phyloP scores from a whole-genome alignment of 169 alveolate species.

The Cryptosporidium viatorum region DNA sequence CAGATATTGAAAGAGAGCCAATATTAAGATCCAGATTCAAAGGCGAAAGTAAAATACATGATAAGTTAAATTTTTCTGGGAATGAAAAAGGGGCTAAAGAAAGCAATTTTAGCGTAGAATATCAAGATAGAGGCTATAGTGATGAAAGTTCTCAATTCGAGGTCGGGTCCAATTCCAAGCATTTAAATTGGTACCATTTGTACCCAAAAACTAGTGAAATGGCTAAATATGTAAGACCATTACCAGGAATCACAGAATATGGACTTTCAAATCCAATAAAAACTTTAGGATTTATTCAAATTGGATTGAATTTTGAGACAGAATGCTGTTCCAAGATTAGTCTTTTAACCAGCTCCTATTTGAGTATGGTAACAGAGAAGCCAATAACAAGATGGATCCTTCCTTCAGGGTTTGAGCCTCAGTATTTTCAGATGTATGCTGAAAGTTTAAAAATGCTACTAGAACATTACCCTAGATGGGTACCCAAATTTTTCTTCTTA shows the following conservation, averaged over 20 bases:
- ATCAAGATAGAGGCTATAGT: background rate
- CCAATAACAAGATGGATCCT: constrained; percentile 58
- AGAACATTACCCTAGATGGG: constrained; percentile 73
- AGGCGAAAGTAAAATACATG: background rate
- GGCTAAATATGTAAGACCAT: constrained; percentile 56
- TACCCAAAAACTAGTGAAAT: constrained; percentile 52
- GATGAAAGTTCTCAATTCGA: background rate
- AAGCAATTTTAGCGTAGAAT: background rate
- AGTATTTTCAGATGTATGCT: constrained; percentile 69
- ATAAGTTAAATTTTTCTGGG: background rate
- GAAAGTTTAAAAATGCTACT: constrained; percentile 29
- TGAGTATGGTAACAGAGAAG: constrained; percentile 5
- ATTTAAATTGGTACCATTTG: constrained; percentile 58
- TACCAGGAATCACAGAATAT: constrained; percentile 64
- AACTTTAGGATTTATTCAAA: constrained; percentile 67
- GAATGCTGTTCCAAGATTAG: constrained; percentile 3
- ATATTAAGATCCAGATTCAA: background rate
- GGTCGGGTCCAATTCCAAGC: background rate
- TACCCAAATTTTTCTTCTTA: constrained; percentile 53
- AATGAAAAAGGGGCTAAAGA: background rate
- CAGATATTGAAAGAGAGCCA: background rate
- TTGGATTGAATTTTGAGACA: constrained; percentile 33
- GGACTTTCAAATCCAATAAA: constrained; percentile 66
- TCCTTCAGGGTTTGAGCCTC: constrained; percentile 70
- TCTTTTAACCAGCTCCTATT: background rate